Evolutionary conservation across 257 asterid species (phyloP), one percentile per base, ranked within the genome.

Genomic region (Jacaranda copaia): DNA sequence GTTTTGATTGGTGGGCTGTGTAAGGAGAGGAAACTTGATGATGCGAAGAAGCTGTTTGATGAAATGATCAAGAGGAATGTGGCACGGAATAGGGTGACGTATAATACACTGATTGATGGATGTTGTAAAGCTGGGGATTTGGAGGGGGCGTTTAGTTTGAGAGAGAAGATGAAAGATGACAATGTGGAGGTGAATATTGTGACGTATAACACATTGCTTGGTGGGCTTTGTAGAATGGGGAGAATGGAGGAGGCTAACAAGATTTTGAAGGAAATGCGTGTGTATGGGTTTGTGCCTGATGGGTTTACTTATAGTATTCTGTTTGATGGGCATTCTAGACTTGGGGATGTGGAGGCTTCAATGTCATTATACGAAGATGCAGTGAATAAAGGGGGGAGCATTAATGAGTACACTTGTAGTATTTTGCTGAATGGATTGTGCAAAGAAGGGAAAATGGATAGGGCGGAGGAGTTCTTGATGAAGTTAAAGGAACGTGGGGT

Each of bases 1-100:
- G 98, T 94, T 74, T 75, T 94, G 79, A 90, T 94, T 46, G 88
- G 93, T 52, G 97, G 94, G 35, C 73, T 90, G 87, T 89, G 98
- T 67, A 90, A 87, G 84, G 94, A 84, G 90, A 81, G 53, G 86
- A 89, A 89, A 73, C 75, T 89, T 42, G 83, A 60, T n/a, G 94
- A 91, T 16, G 98, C 98, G 3, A 55, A 46, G 78, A 84, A 89
- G 65, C 64, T 94, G 90, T 87, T 93, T 55, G 96, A 92, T 70
- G 97, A 92, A 84, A 93, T 92, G 98, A 56, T 75, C 51, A 74
- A 72, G 70, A 77, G 85, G 63, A 89, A 82, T 46, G 89, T 92
- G 62, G 68, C 52, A 8, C 92, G 88, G 1, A 84, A 80, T 78
- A 84, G 73, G 66, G 93, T 90, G 76, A 89, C 97, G 0, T 92